A percentile compares a stretch with the other conserved stretches of the same genome.
phyloP scores from a whole-genome alignment of 2,329 filamentous ascomycete genomes.

The Fusarium sterilihyphosum region DNA sequence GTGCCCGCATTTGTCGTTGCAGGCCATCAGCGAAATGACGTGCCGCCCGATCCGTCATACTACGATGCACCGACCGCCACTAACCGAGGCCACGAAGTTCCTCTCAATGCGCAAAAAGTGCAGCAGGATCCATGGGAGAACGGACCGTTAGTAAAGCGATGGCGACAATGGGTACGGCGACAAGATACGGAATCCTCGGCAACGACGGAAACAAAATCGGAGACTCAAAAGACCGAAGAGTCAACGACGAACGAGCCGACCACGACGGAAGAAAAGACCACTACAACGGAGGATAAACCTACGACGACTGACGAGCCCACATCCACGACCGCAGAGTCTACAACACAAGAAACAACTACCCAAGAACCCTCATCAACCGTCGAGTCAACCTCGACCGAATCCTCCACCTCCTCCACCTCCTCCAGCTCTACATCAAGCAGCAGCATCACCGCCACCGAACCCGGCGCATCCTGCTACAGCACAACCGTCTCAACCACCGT shows the following conservation, averaged over 20 bases:
- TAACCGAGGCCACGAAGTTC: too few species aligned
- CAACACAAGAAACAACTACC: not conserved
- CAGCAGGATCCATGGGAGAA: not conserved
- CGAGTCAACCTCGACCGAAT: not conserved
- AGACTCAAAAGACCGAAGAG: not conserved
- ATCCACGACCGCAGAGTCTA: not conserved
- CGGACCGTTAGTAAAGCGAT: not conserved
- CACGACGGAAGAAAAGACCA: not conserved
- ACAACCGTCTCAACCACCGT: constrained; percentile 16
- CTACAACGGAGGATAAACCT: not conserved
- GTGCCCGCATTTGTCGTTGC: not conserved
- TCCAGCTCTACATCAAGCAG: not conserved
- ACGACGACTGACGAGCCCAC: not conserved
- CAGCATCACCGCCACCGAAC: not conserved
- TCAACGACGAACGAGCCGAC: not conserved
- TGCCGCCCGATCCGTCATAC: not conserved
- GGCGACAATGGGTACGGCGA: constrained; percentile 21
- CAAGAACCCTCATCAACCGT: not conserved
- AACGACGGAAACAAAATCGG: not conserved
- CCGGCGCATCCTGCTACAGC: constrained; percentile 18
- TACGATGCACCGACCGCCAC: not conserved
- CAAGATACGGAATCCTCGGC: not conserved
- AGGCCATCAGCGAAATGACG: not conserved
- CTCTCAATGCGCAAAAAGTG: not conserved
- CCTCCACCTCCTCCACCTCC: not conserved